Evolutionary conservation across 2,329 filamentous ascomycete species (phyloP).

Genomic region (Cladosporium sp.): DNA sequence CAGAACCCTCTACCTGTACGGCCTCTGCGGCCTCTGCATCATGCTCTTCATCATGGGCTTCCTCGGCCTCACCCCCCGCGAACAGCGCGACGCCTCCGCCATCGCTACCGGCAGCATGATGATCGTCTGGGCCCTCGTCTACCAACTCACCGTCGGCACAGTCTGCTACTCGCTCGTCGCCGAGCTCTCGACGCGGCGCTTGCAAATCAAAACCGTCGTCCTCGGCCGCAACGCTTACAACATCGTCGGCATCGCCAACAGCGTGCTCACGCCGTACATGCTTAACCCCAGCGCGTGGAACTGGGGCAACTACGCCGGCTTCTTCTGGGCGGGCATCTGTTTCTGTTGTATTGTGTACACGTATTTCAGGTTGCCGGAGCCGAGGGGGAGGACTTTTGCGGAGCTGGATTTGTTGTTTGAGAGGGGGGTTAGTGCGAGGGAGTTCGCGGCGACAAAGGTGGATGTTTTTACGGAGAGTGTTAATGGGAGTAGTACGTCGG

Average conservation of each 20-base stretch:
- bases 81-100: constrained; percentile 62
- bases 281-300: constrained; percentile 84
- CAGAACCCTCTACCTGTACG: constrained; percentile 73
- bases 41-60: constrained; percentile 87
- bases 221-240: constrained; percentile 78
- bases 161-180: constrained; percentile 88
- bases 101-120: constrained; percentile 84
- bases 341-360: constrained; percentile 80
- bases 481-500: constrained; percentile 10
- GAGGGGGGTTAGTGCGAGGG: constrained; percentile 67
- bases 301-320: constrained; percentile 84
- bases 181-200: constrained; percentile 76
- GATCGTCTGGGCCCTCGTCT: constrained; percentile 78
- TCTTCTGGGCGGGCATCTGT: constrained; percentile 84
- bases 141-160: constrained; percentile 85
- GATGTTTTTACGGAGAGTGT: constrained; percentile 52
- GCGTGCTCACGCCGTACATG: constrained; percentile 88
- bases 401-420: constrained; percentile 87
- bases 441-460: constrained; percentile 64
- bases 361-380: constrained; percentile 80
- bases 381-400: constrained; percentile 76
- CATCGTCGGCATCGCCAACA: constrained; percentile 77
- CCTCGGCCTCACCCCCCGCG: constrained; percentile 69
- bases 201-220: constrained; percentile 91
- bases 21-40: constrained; percentile 69